A percentile compares a stretch with the other conserved stretches of the same genome.
Evolutionary conservation across 129 eudicot genomes (phyloP).

Genomic region (Daucus carota): DNA sequence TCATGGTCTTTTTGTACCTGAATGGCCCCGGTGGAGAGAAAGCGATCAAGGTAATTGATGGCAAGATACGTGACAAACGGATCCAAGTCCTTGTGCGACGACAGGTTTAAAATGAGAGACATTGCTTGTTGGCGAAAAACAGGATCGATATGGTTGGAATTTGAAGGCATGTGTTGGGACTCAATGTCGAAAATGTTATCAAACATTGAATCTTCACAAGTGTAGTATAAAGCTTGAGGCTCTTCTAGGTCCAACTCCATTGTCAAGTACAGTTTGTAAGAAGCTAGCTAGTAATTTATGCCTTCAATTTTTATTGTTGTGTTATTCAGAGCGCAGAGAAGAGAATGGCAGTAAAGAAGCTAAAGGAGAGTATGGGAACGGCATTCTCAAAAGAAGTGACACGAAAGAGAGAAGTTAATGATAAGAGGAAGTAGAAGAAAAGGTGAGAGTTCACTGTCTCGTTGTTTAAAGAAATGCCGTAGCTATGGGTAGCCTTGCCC

Average conservation of each 20-base stretch:
- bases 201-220: slow-evolving; percentile 7
- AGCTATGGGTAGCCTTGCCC: neutral
- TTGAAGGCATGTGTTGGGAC: slow-evolving; percentile 40
- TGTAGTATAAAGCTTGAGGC: slow-evolving; percentile 13
- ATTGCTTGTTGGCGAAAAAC: slow-evolving; percentile 28
- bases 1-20: slow-evolving; percentile 24
- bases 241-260: slow-evolving; percentile 53
- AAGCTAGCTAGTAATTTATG: neutral
- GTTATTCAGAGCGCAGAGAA: neutral
- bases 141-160: neutral
- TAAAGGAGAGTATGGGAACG: slow-evolving; percentile 5
- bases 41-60: slow-evolving; percentile 50
- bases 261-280: neutral
- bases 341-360: slow-evolving; percentile 1
- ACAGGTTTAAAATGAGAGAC: slow-evolving; percentile 15
- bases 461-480: slow-evolving; percentile 18
- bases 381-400: neutral
- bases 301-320: neutral
- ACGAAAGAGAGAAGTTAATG: slow-evolving; percentile 16
- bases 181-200: slow-evolving; percentile 28
- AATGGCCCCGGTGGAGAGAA: slow-evolving; percentile 27
- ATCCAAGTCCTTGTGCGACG: slow-evolving; percentile 21
- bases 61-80: slow-evolving; percentile 48
- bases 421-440: slow-evolving; percentile 21
- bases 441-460: slow-evolving; percentile 36